These are phyloP conservation scores for Chlorella sp. DNA, from an alignment of 139 green algal genomes.

Conservation along the genomic window DNA sequence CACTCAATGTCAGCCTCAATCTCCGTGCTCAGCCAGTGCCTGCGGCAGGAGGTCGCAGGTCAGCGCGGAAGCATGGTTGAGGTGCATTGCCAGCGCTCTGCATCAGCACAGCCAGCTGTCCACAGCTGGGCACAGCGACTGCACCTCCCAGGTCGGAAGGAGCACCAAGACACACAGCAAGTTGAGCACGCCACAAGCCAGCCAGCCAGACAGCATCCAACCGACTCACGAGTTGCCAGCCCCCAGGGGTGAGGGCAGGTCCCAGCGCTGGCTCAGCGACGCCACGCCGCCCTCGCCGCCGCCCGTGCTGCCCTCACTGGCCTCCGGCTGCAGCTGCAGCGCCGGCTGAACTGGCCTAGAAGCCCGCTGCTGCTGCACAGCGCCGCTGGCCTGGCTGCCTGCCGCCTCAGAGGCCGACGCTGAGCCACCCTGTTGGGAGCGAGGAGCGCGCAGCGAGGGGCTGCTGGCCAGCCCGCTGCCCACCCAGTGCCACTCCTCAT, in stretches of 20 bases:
- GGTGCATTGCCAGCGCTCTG: too few species aligned
- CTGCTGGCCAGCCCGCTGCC: not conserved
- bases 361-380: not conserved
- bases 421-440: not conserved
- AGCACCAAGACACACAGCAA: too few species aligned
- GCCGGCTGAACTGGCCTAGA: not conserved
- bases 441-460: not conserved
- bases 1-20: conserved; percentile 30
- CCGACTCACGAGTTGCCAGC: not conserved
- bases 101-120: too few species aligned
- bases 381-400: too few species aligned
- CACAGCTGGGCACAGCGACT: too few species aligned
- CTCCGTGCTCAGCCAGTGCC: conserved; percentile 12
- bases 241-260: conserved; percentile 16
- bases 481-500: too few species aligned
- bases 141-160: too few species aligned
- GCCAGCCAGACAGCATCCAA: not conserved
- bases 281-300: not conserved
- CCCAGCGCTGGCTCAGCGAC: conserved; percentile 25
- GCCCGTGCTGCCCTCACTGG: conserved; percentile 3
- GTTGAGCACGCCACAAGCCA: not conserved
- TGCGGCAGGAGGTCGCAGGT: not conserved
- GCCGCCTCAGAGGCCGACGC: too few species aligned
- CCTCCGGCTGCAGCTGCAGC: not conserved
- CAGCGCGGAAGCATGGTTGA: too few species aligned